A percentile compares a stretch with the other conserved stretches of the same genome.
These are phyloP conservation scores for Diplodia intermedia DNA, from an alignment of 2,329 filamentous ascomycete species.

Conservation along the genomic window DNA sequence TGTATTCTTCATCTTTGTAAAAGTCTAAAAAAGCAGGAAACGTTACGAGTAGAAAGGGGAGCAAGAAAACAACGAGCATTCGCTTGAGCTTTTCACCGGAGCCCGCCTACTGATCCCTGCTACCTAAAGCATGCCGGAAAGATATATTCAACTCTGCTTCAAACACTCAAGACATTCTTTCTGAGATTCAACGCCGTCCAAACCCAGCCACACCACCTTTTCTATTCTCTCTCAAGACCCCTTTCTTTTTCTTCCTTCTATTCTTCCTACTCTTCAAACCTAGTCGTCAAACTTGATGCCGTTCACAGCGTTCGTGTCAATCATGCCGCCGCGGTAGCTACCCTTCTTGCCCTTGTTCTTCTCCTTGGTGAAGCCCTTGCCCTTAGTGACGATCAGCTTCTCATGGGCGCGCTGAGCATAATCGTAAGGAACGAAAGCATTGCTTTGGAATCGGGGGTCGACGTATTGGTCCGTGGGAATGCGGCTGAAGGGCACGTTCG, in stretches of 20 bases:
- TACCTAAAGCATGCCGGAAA: neutral
- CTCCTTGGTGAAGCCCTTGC: conserved; percentile 98
- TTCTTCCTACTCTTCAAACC: neutral
- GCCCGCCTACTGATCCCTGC: neutral
- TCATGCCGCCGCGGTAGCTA: conserved; percentile 85
- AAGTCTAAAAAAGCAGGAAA: neutral
- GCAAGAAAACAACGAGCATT: neutral
- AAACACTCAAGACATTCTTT: neutral
- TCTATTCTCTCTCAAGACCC: neutral
- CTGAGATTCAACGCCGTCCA: neutral
- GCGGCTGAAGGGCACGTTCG: conserved; percentile 76
- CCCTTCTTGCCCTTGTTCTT: conserved; percentile 90
- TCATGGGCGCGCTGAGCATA: conserved; percentile 90
- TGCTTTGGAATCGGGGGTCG: conserved; percentile 74
- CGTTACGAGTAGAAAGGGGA: neutral
- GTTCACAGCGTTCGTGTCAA: conserved; percentile 82
- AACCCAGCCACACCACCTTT: neutral
- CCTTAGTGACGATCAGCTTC: conserved; percentile 87
- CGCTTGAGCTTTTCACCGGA: neutral
- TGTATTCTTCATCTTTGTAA: neutral
- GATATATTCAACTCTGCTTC: conserved; percentile 2
- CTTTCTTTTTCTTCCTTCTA: neutral
- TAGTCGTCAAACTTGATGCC: conserved; percentile 94
- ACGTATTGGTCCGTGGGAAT: conserved; percentile 73
- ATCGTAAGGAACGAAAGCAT: conserved; percentile 81